Evolutionary conservation across 208 protist genomes (phyloP), one percentile per base, ranked within the genome.

Genomic region (Phytomonas francai): DNA sequence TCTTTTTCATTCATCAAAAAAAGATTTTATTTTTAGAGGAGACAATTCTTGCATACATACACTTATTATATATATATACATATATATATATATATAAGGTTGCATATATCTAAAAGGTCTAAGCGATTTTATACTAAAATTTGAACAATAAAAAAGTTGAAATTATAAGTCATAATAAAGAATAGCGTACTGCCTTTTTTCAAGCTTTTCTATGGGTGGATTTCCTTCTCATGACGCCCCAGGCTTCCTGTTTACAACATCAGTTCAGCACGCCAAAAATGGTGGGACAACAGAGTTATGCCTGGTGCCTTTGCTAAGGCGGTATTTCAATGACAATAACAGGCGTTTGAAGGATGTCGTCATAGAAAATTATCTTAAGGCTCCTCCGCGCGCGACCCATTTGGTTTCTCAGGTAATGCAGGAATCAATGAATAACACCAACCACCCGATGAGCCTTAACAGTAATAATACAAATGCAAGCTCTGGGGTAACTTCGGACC

Each of bases 171-270:
- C 6, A 12, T 39, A 39, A 39, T 39, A 12, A 39, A 39, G 3
- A 39, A 39, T 3, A 39, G 34, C 3, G 34, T 39, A 39, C 9
- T 9, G 39, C 34, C 34, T 9, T 39, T 39, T 39, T 32, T 68
- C 27, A 12, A 49, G 62, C 72, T 63, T 39, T 39, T 39, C 34
- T 59, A 94, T 94, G 89, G 89, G 89, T 33, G 89, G 79, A 34
- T 91, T 86, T 77, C 89, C 89, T 2, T 94, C 89, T n/a, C 85
- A 92, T 64, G 89, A 94, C 69, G 84, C 85, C 22, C 79, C 85
- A 36, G 80, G 72, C 65, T 85, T 94, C 29, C 72, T 92, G 42
- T 94, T 87, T 81, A 85, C 86, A 28, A 91, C 86, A 12, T 62
- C 84, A 14, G 89, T 91, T n/a, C 74, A 81, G 69, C 80, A 72